Percentiles rank a stretch among this genome's conserved stretches.
Evolutionary conservation across 352 stramenopile genomes (phyloP).

Genomic region (Peronospora tabacina): DNA sequence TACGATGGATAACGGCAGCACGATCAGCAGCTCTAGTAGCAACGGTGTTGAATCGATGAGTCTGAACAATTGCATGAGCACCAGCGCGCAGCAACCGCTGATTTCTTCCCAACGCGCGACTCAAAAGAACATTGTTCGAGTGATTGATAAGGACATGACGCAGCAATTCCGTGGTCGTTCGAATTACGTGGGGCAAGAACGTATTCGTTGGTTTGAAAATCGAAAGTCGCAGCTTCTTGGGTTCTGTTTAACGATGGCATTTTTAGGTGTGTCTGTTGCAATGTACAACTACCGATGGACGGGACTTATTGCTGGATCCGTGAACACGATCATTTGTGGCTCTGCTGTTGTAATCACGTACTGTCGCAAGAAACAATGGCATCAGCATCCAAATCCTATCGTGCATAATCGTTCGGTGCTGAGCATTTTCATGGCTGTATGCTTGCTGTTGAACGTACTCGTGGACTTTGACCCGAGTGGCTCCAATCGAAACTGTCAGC

Average conservation of each 20-base stretch:
- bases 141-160: slow-evolving; percentile 89
- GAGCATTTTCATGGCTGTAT: slow-evolving; percentile 81
- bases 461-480: slow-evolving; percentile 67
- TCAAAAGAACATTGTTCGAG: slow-evolving; percentile 76
- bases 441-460: slow-evolving; percentile 75
- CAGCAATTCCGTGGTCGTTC: slow-evolving; percentile 73
- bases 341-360: slow-evolving; percentile 85
- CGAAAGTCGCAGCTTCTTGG: slow-evolving; percentile 82
- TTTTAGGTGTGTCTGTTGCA: slow-evolving; percentile 74
- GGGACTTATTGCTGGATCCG: slow-evolving; percentile 77
- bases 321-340: slow-evolving; percentile 84
- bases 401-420: slow-evolving; percentile 79
- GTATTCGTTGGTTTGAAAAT: slow-evolving; percentile 86
- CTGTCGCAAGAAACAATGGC: slow-evolving; percentile 82
- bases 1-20: slow-evolving; percentile 40
- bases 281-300: slow-evolving; percentile 87
- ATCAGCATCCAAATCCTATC: slow-evolving; percentile 86
- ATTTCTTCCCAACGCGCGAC: slow-evolving; percentile 48
- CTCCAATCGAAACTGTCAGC: slow-evolving; percentile 47
- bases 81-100: slow-evolving; percentile 54
- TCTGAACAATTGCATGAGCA: slow-evolving; percentile 34
- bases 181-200: slow-evolving; percentile 57
- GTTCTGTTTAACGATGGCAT: slow-evolving; percentile 81
- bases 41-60: slow-evolving; percentile 30
- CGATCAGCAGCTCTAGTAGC: slow-evolving; percentile 39